Base-by-base conservation (phyloP, 768 basidiomycete genomes). In the Calocera cornea region DNA sequence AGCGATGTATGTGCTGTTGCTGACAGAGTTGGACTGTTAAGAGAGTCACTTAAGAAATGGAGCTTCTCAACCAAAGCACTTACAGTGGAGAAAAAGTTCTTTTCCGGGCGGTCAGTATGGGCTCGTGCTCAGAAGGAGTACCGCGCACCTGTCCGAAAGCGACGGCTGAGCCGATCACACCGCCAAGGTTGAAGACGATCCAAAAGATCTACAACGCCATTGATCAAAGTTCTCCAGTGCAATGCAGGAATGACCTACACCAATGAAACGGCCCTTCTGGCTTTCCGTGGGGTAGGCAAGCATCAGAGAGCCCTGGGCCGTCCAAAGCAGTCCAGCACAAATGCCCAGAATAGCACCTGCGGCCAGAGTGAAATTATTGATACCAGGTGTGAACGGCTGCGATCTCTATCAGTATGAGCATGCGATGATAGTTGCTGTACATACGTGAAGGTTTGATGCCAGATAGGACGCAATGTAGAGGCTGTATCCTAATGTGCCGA, bases 271-370 rank as follows among this genome's bases (percentile, higher is more conserved):
- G 17, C 90, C 90, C 75, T 92, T 92, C 74, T 92, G 84, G 54
- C 76, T 73, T 74, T 92, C 90, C 0, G 88, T 90, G 0, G 90
- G 88, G 75, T 92, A 92, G 2, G 88, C 84, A 75, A 93, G 77
- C 86, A 92, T 91, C 68, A 92, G 78, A 19, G 84, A 86, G n/a
- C 89, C 91, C 72, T 92, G 90, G 0, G 89, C 88, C 0, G 89
- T 87, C 90, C 90, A 92, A 8, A 92, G 78, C 49, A 92, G 73
- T 17, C 80, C 83, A 16, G 83, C 90, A 72, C 87, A 89, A 64
- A 90, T 69, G 19, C 90, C 90, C 19, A 91, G 84, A 66, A 89
- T 72, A 41, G 87, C 86, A 22, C 90, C 90, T 1, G 88, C 81
- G 19, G 79, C 83, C 70, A 92, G 84, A 49, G 88, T 84, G 73